phyloP scores from a whole-genome alignment of 108 stramenopile species.

The Schizochytrium sp. region DNA sequence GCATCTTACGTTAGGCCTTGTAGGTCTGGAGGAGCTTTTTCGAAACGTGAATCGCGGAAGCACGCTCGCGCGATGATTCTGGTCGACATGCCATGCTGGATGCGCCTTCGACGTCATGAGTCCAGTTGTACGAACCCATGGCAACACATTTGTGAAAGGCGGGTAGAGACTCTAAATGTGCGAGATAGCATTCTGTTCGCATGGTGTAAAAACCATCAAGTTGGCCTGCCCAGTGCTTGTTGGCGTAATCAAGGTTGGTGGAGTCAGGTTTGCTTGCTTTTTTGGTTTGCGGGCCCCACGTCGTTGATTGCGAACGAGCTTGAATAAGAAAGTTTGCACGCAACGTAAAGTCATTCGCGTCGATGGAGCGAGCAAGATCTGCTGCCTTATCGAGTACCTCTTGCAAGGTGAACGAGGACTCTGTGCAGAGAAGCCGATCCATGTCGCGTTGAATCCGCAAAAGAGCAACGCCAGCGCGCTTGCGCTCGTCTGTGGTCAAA shows the following conservation, averaged over 20 bases:
- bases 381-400: background rate
- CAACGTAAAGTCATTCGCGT: background rate
- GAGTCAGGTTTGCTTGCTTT: background rate
- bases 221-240: constrained; percentile 9
- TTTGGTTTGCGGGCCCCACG: background rate
- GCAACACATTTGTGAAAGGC: background rate
- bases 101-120: background rate
- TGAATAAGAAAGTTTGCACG: background rate
- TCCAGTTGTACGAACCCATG: background rate
- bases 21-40: no score
- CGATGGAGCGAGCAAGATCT: background rate
- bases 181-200: background rate
- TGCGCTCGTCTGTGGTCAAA: background rate
- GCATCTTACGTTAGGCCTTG: no score
- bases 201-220: background rate
- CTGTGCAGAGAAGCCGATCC: background rate
- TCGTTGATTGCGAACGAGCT: background rate
- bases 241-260: background rate
- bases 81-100: no score
- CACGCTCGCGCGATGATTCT: no score
- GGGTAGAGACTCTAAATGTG: background rate
- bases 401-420: background rate
- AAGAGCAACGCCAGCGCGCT: background rate
- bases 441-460: background rate
- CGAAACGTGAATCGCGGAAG: no score